Evolutionary conservation across 2,329 filamentous ascomycete genomes (phyloP), one percentile per base, ranked within the genome.

Genomic region (Hypoxylon sp.): DNA sequence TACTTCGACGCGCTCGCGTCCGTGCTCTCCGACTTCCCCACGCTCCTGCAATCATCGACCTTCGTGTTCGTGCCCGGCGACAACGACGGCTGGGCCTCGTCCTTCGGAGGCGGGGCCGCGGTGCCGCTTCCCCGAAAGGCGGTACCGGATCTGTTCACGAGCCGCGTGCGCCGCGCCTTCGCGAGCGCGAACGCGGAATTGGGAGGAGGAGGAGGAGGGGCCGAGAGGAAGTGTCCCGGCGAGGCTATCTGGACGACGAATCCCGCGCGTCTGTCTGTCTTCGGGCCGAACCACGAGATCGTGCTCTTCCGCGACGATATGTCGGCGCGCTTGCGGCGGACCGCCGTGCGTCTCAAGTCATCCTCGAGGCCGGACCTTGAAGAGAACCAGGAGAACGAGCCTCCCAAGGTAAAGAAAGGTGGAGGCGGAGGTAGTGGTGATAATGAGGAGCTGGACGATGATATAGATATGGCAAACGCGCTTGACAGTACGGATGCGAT

Each of bases 1-100:
- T 91, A 92, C 78, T 98, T 98, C 79, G 94, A 99, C 81, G 89
- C 90, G 8, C 87, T 99, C 11, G 95, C 96, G 2, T 90, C 91
- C 1, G 87, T 93, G 0, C 86, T 99, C 5, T 86, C 92, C 6
- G 94, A 98, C 73, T 98, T 94, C 76, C 93, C 94, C 2, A 85
- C 87, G 0, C 86, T 99, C 13, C 86, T 98, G 47, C 91, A 91
- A 63, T 87, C 88, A 26, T 91, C 92, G 4, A 95, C 92, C 0
- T 97, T 98, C 78, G 85, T 97, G 33, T 97, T 99, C 77, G 92
- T 98, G 0, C 96, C 96, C 0, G 96, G 96, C 31, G 95, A 98
- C 81, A 97, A 98, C 78, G 96, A 99, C 78, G 94, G 93, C n/a
- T 99, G 96, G 96, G 89, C 91, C 4, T 97, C 94, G 0, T 88